Evolutionary conservation across 2,329 filamentous ascomycete genomes (phyloP).

Genomic region (Ophiostoma piceae): DNA sequence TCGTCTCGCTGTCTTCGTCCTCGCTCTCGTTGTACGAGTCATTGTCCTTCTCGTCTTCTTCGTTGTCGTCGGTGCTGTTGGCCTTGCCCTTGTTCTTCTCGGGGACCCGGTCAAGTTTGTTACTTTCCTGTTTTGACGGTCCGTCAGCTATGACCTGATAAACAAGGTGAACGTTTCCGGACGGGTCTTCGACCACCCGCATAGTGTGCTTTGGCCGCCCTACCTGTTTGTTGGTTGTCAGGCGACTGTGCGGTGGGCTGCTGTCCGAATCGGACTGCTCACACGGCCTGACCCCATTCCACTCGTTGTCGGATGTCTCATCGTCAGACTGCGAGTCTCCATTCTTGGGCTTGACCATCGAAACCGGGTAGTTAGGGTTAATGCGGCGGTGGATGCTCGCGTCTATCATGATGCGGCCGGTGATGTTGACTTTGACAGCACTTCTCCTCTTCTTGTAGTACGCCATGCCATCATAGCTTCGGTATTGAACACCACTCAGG

Average conservation of each 20-base stretch:
- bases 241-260: slow-evolving; percentile 33
- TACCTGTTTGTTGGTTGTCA: background rate
- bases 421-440: slow-evolving; percentile 75
- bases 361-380: slow-evolving; percentile 79
- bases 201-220: background rate
- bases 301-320: slow-evolving; percentile 43
- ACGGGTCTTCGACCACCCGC: background rate
- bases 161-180: background rate
- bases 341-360: slow-evolving; percentile 67
- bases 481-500: slow-evolving; percentile 78
- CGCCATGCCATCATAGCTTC: slow-evolving; percentile 74
- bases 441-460: slow-evolving; percentile 76
- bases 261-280: slow-evolving; percentile 39
- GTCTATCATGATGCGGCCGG: slow-evolving; percentile 84
- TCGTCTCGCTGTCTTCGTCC: slow-evolving; percentile 28
- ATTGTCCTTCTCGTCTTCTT: background rate
- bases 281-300: slow-evolving; percentile 27
- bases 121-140: background rate
- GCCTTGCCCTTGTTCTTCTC: slow-evolving; percentile 16
- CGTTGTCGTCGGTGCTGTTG: slow-evolving; percentile 28
- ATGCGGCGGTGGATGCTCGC: slow-evolving; percentile 74
- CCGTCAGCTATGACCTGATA: background rate
- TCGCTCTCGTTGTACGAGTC: background rate
- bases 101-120: background rate
- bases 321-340: slow-evolving; percentile 53